Percentiles rank a stretch among this genome's conserved stretches.
phyloP scores from a whole-genome alignment of 805 yeast genomes.

The Metschnikowia bowlesiae region DNA sequence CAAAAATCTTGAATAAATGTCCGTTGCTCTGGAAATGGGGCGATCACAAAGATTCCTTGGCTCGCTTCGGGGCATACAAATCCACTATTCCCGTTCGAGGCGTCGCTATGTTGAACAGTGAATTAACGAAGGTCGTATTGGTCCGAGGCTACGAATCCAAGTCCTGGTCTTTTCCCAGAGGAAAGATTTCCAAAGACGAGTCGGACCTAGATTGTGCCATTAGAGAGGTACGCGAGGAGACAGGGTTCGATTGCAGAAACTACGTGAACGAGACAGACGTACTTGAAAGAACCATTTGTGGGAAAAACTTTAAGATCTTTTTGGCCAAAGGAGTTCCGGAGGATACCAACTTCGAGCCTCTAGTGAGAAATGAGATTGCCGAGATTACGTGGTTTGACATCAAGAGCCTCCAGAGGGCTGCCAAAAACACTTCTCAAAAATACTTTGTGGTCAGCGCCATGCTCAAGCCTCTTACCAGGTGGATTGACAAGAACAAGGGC shows the following conservation, averaged over 20 bases:
- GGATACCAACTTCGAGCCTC: conserved; percentile 68
- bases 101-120: conserved; percentile 75
- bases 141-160: conserved; percentile 80
- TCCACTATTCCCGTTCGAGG: conserved; percentile 94
- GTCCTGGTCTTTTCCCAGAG: conserved; percentile 94
- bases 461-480: conserved; percentile 48
- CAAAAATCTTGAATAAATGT: conserved; percentile 60
- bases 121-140: conserved; percentile 64
- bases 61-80: conserved; percentile 79
- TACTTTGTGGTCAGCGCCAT: conserved; percentile 47
- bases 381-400: conserved; percentile 76
- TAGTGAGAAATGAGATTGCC: conserved; percentile 83
- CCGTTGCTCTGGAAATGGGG: conserved; percentile 84
- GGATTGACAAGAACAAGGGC: conserved; percentile 51
- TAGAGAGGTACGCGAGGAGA: conserved; percentile 90
- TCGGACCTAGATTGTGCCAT: conserved; percentile 83
- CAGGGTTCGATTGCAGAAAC: conserved; percentile 78
- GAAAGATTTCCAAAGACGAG: conserved; percentile 93
- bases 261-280: conserved; percentile 65
- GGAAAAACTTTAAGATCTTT: conserved; percentile 82
- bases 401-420: conserved; percentile 38
- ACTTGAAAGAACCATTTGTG: conserved; percentile 74
- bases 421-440: conserved; percentile 32
- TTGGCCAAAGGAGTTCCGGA: conserved; percentile 76
- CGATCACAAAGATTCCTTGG: conserved; percentile 72